Evolutionary conservation across 108 stramenopile genomes (phyloP).

Genomic region (Fragilariopsis cylindrus): DNA sequence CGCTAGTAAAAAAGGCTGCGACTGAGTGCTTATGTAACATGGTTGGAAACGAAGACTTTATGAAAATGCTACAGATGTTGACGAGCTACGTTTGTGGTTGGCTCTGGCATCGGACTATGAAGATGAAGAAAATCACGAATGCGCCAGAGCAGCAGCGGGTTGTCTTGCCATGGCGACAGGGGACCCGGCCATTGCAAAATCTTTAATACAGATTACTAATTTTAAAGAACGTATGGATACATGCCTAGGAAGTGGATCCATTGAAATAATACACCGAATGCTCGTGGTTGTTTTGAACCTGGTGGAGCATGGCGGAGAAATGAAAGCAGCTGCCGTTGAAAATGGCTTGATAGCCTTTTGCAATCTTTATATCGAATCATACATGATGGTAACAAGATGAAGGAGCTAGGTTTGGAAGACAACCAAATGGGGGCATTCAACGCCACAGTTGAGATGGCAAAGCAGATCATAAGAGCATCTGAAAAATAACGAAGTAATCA

Average conservation of each 20-base stretch:
- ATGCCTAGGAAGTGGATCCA: conserved; percentile 67
- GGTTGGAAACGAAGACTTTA: conserved; percentile 73
- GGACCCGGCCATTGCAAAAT: conserved; percentile 55
- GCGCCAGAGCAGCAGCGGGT: conserved; percentile 86
- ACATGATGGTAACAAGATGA: conserved; percentile 57
- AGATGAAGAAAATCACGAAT: conserved; percentile 69
- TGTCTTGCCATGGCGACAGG: conserved; percentile 84
- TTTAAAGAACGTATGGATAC: conserved; percentile 57
- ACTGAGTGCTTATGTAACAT: conserved; percentile 96
- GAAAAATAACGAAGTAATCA: not conserved
- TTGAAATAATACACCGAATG: conserved; percentile 86
- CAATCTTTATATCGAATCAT: conserved; percentile 63
- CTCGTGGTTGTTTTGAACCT: conserved; percentile 66
- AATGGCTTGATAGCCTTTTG: conserved; percentile 75
- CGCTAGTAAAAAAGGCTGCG: conserved; percentile 92
- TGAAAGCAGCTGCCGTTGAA: conserved; percentile 43
- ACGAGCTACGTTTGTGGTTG: conserved; percentile 89
- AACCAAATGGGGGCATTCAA: conserved; percentile 51
- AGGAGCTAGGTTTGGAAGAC: conserved; percentile 58
- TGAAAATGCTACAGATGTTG: conserved; percentile 69
- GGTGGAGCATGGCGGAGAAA: conserved; percentile 62
- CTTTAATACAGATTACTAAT: conserved; percentile 47
- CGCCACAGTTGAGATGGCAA: conserved; percentile 69
- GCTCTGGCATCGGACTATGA: conserved; percentile 84
- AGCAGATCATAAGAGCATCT: conserved; percentile 47